phyloP scores from a whole-genome alignment of 2,329 filamentous ascomycete genomes.

The Botrytis cinerea region DNA sequence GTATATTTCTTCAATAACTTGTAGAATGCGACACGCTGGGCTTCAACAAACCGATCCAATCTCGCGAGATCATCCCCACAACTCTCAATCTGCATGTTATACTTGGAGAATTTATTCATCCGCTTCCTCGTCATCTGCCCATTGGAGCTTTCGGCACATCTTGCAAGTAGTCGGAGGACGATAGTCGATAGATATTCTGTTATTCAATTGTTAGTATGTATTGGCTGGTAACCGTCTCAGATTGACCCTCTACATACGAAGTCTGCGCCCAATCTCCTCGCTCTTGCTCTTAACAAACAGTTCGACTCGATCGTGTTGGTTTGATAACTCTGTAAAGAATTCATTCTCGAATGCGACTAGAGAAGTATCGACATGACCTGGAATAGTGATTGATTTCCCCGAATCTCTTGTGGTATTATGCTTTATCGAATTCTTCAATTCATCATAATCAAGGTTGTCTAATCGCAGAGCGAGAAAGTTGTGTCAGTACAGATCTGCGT shows the following conservation, averaged over 20 bases:
- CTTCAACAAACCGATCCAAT: conserved; percentile 70
- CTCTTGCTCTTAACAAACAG: conserved; percentile 80
- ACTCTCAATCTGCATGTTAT: conserved; percentile 43
- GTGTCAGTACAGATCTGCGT: conserved; percentile 24
- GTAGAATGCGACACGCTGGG: conserved; percentile 74
- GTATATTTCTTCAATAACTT: conserved; percentile 86
- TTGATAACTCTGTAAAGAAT: conserved; percentile 70
- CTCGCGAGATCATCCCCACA: conserved; percentile 72
- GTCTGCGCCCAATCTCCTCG: conserved; percentile 70
- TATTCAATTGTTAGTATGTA: conserved; percentile 23
- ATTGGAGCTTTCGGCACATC: conserved; percentile 31
- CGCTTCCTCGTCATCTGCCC: conserved; percentile 37
- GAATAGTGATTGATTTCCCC: conserved; percentile 71
- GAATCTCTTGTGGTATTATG: conserved; percentile 72
- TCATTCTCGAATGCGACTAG: conserved; percentile 67
- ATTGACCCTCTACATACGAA: conserved; percentile 53
- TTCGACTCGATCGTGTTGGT: conserved; percentile 75
- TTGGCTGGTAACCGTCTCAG: neutral
- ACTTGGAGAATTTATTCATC: conserved; percentile 38
- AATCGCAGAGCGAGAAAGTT: conserved; percentile 21
- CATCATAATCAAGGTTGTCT: conserved; percentile 91
- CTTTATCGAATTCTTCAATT: conserved; percentile 83
- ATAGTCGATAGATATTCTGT: conserved; percentile 35
- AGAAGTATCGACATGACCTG: conserved; percentile 63
- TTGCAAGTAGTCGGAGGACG: conserved; percentile 35